Base-by-base conservation (phyloP, 139 green algal genomes). In the Picochlorum sp. region DNA sequence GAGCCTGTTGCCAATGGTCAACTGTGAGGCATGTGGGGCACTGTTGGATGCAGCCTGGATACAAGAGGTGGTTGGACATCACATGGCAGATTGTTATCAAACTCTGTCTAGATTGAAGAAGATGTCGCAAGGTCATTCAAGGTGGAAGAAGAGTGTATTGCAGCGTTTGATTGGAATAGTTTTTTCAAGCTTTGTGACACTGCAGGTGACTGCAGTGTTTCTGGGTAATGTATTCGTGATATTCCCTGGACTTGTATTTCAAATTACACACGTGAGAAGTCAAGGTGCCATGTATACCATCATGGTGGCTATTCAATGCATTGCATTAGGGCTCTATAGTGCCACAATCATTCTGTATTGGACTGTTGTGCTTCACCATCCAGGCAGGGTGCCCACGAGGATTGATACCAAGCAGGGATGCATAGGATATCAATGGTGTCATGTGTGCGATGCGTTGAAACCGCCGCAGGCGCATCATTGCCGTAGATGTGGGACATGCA, bases 381-480 rank as follows among this genome's bases (percentile, higher is more conserved):
- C 69, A n/a, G 69, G 69, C 7, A 15, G n/a, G 57, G 58, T 65
- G 14, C 13, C 13, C 57, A 30, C 7, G 15, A 26, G 57, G 18
- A 45, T 47, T 20, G 56, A 56, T 62, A 20, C 13, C 7, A 9
- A 20, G 8, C 34, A 23, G 18, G 8, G 2, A 11, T 56, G n/a
- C 10, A 63, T 65, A 2, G 37, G 24, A 18, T 76, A 37, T 38
- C 20, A n/a, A 16, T 69, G 56, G 44, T 79, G 72, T 49, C 18
- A 58, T 4, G 3, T 21, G 4, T 79, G 72, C 54, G 8, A 28
- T 15, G 56, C 52, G 41, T 62, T 61, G 60, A 77, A 79, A 61
- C 68, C 68, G 1, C 60, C 62, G 3, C 11, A 16, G 4, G 66
- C 74, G 13, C 74, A 81, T 52, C 74, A 81, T 65, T 80, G 72